Conservation (phyloP, 192 early-diverging fungal genomes). For the Rhizoclosmatium sp. region DNA sequence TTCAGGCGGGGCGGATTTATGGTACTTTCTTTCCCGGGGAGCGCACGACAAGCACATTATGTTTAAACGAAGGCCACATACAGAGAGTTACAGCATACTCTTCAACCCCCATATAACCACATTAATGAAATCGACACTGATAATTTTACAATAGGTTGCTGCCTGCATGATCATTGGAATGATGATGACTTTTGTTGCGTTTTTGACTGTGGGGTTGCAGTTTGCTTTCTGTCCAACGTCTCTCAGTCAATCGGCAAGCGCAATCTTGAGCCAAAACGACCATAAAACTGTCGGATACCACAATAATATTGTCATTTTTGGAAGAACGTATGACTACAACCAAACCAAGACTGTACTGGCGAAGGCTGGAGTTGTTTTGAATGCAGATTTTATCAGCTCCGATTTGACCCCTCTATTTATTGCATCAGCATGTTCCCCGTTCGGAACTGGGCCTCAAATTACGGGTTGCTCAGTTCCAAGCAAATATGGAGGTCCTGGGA, state of each 20-base stretch:
- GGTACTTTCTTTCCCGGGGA: too few relatives aligned
- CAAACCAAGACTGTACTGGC: slow-evolving; percentile 30
- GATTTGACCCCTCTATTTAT: slow-evolving; percentile 47
- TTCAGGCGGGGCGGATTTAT: too few relatives aligned
- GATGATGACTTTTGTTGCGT: slow-evolving; percentile 45
- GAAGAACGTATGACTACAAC: slow-evolving; percentile 47
- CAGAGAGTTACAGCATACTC: too few relatives aligned
- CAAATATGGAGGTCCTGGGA: background rate
- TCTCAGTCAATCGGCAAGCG: background rate
- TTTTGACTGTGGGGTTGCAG: slow-evolving; percentile 57
- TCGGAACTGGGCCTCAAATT: background rate
- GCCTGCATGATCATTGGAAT: slow-evolving; percentile 54
- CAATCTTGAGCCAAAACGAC: slow-evolving; percentile 44
- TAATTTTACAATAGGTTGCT: slow-evolving; percentile 41
- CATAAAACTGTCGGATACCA: slow-evolving; percentile 42
- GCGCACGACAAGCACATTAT: too few relatives aligned
- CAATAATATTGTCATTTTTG: slow-evolving; percentile 42
- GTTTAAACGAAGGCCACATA: too few relatives aligned
- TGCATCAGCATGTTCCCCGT: slow-evolving; percentile 5
- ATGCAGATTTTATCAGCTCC: slow-evolving; percentile 44
- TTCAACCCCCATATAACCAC: too few relatives aligned
- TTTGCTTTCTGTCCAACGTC: slow-evolving; percentile 46
- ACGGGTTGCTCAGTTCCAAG: background rate
- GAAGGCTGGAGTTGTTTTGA: slow-evolving; percentile 23
- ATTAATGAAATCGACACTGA: background rate